Conservation (phyloP, 2,329 filamentous ascomycete species). For the Ilyonectria sp. region DNA sequence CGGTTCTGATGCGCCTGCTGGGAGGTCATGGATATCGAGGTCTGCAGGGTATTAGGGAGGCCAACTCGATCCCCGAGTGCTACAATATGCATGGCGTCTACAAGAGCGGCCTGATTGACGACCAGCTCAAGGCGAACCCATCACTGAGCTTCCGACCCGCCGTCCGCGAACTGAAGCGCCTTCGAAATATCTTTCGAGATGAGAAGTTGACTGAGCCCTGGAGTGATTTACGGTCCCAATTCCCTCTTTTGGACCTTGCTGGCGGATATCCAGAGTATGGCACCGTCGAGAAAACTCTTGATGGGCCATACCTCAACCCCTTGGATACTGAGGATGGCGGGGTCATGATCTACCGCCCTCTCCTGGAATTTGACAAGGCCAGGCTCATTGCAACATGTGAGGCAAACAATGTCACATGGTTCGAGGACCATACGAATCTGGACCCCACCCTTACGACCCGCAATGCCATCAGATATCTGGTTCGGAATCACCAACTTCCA, state of each 20-base stretch:
- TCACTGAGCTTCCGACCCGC: slow-evolving; percentile 57
- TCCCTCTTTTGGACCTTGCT: slow-evolving; percentile 42
- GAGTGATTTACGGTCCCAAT: slow-evolving; percentile 20
- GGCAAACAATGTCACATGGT: slow-evolving; percentile 78
- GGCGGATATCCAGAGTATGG: slow-evolving; percentile 48
- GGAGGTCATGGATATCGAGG: slow-evolving; percentile 79
- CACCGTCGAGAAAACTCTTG: slow-evolving; percentile 33
- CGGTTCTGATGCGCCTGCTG: slow-evolving; percentile 83
- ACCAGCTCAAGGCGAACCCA: slow-evolving; percentile 56
- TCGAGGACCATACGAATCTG: slow-evolving; percentile 87
- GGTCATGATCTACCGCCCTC: slow-evolving; percentile 76
- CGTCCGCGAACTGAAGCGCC: slow-evolving; percentile 47
- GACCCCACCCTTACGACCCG: slow-evolving; percentile 83
- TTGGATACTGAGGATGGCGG: slow-evolving; percentile 74
- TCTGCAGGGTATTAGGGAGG: slow-evolving; percentile 76
- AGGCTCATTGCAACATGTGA: slow-evolving; percentile 83
- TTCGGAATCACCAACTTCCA: slow-evolving; percentile 73
- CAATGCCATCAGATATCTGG: slow-evolving; percentile 84
- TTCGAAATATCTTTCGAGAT: slow-evolving; percentile 50
- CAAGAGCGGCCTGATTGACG: slow-evolving; percentile 72
- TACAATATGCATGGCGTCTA: slow-evolving; percentile 80
- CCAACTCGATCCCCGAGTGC: slow-evolving; percentile 86
- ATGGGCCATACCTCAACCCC: slow-evolving; percentile 53
- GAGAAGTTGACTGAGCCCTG: slow-evolving; percentile 45
- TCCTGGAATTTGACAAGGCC: slow-evolving; percentile 80